These are phyloP conservation scores for Castanea sativa DNA, from an alignment of 306 rosid genomes.

Conservation along the genomic window DNA sequence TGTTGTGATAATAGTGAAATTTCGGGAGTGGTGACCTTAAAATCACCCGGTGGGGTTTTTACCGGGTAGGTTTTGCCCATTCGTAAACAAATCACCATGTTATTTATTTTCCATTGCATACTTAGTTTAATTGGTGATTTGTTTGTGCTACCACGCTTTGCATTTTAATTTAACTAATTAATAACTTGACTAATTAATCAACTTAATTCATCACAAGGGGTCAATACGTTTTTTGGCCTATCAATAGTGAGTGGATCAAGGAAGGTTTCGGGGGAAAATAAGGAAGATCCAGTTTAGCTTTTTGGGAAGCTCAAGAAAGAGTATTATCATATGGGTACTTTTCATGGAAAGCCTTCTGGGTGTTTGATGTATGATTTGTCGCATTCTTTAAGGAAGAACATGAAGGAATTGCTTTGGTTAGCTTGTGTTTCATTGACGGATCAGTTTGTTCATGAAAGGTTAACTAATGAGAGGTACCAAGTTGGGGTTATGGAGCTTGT, in stretches of 20 bases:
- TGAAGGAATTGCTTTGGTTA: constrained; percentile 83
- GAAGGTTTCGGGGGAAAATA: constrained; percentile 42
- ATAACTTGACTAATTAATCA: no score
- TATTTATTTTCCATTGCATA: no score
- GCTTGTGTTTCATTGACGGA: constrained; percentile 87
- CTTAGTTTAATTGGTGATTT: no score
- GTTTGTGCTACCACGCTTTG: no score
- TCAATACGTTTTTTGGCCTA: no score
- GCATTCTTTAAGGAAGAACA: constrained; percentile 74
- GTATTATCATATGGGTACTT: constrained; percentile 79
- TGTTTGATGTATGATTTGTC: constrained; percentile 94
- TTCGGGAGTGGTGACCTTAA: no score
- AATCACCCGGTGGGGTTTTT: no score
- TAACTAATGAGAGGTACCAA: constrained; percentile 85
- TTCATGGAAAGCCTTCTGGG: constrained; percentile 94
- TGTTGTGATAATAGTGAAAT: no score
- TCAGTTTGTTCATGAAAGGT: constrained; percentile 85
- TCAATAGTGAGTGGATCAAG: constrained; percentile 23
- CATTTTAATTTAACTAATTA: no score
- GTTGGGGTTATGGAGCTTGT: constrained; percentile 95
- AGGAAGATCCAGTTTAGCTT: constrained; percentile 53
- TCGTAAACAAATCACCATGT: no score
- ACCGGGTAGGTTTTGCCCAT: no score
- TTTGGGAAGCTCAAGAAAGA: constrained; percentile 61
- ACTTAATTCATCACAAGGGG: no score